phyloP scores from a whole-genome alignment of 2,329 filamentous ascomycete species.

The Fusarium marasasianum region DNA sequence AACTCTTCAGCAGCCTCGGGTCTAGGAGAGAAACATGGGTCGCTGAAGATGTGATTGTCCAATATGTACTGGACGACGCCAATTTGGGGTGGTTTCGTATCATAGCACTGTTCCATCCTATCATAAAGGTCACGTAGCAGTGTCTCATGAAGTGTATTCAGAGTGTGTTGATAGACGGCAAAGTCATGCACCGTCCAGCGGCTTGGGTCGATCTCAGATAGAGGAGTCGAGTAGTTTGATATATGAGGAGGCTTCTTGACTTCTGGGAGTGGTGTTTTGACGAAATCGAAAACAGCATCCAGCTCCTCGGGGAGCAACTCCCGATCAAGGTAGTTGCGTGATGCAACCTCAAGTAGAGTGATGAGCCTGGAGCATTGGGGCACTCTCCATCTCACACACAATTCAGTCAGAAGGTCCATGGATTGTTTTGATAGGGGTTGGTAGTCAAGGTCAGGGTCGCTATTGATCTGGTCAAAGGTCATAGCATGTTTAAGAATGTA shows the following conservation, averaged over 20 bases:
- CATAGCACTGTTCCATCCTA: slow-evolving; percentile 87
- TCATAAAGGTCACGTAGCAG: slow-evolving; percentile 88
- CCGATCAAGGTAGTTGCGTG: slow-evolving; percentile 85
- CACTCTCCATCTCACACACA: slow-evolving; percentile 88
- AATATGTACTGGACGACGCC: slow-evolving; percentile 83
- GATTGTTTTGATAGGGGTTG: slow-evolving; percentile 78
- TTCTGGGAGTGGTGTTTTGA: slow-evolving; percentile 76
- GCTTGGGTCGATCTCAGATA: slow-evolving; percentile 66
- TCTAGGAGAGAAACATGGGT: slow-evolving; percentile 77
- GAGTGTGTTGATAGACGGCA: slow-evolving; percentile 76
- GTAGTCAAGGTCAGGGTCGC: slow-evolving; percentile 59
- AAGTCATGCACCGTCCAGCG: slow-evolving; percentile 77
- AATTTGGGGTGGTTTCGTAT: slow-evolving; percentile 84
- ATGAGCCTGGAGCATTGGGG: slow-evolving; percentile 83
- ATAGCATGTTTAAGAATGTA: slow-evolving; percentile 82
- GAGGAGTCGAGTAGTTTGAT: slow-evolving; percentile 59
- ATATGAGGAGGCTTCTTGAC: slow-evolving; percentile 70
- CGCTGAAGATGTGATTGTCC: slow-evolving; percentile 81
- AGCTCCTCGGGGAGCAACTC: slow-evolving; percentile 84
- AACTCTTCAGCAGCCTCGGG: slow-evolving; percentile 78
- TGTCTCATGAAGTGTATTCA: slow-evolving; percentile 80
- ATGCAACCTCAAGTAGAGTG: slow-evolving; percentile 83
- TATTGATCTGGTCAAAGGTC: slow-evolving; percentile 68
- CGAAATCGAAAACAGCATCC: slow-evolving; percentile 82
- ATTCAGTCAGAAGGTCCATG: slow-evolving; percentile 82